phyloP scores from a whole-genome alignment of 495 filamentous ascomycete species.

The Ramalina intermedia region DNA sequence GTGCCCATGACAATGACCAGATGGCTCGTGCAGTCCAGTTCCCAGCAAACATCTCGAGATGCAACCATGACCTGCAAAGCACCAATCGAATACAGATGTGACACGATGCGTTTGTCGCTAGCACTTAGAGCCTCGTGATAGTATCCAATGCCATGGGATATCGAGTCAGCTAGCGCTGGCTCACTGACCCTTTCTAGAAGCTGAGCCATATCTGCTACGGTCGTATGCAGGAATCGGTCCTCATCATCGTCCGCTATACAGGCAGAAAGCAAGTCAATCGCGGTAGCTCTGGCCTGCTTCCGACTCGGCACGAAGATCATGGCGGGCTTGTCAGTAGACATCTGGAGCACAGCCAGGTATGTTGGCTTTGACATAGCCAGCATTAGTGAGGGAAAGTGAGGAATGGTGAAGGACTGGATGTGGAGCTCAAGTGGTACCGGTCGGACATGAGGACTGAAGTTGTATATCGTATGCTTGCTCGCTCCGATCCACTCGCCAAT shows the following conservation, averaged over 20 bases:
- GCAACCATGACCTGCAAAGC: slow-evolving; percentile 89
- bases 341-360: slow-evolving; percentile 70
- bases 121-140: slow-evolving; percentile 84
- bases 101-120: slow-evolving; percentile 85
- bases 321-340: slow-evolving; percentile 77
- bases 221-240: slow-evolving; percentile 78
- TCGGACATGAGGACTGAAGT: slow-evolving; percentile 87
- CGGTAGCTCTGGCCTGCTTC: slow-evolving; percentile 80
- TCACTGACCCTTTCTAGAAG: slow-evolving; percentile 73
- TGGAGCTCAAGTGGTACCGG: slow-evolving; percentile 83
- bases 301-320: slow-evolving; percentile 83
- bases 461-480: slow-evolving; percentile 96
- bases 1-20: slow-evolving; percentile 95
- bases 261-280: slow-evolving; percentile 74
- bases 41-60: slow-evolving; percentile 93
- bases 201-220: slow-evolving; percentile 64
- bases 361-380: slow-evolving; percentile 92
- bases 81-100: slow-evolving; percentile 78
- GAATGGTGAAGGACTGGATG: slow-evolving; percentile 89
- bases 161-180: slow-evolving; percentile 69
- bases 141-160: slow-evolving; percentile 95
- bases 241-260: slow-evolving; percentile 83
- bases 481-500: slow-evolving; percentile 98
- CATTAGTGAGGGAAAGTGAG: slow-evolving; percentile 96
- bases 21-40: slow-evolving; percentile 75